Base-by-base conservation (phyloP, 441 rosid genomes). In the Erysimum cheiri region DNA sequence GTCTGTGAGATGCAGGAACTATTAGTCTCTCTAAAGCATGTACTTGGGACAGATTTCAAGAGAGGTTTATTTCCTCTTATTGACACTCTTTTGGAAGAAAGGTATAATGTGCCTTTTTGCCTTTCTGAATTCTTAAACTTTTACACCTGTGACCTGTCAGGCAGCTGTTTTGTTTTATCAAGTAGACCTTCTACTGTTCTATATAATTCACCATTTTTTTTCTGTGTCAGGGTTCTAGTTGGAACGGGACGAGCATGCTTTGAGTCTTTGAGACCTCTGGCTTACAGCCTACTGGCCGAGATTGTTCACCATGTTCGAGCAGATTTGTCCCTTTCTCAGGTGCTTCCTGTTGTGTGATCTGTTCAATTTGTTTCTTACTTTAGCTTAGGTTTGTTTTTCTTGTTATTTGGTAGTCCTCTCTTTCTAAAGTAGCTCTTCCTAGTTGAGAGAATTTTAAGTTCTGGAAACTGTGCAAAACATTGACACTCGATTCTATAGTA, bases 171-270 rank as follows among this genome's bases (percentile, higher is more conserved):
- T 48, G 32, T 28, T 55, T 48, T 35, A 73, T 41, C 32, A 59
- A 49, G 53, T 65, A 59, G 22, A 66, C 37, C 50, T 29, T 56
- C 6, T 13, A 19, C 70, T 67, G 69, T 63, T 62, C 26, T 37
- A 11, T 60, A 15, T 28, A 17, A 22, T 44, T 24, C 66, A 39
- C 22, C 1, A 31, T 54, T 37, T 50, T 32, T 35, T 37, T 35
- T 70, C 35, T 39, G 31, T 80, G 73, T 55, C 82, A 92, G 98
- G 78, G 96, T 95, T 82, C 85, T 93, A 62, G 98, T 93, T 73
- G 99, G 99, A 76, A 86, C 96, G 57, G 98, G 99, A 41, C 83
- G 96, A 66, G 99, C 97, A 56, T 96, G 99, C 81, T 93, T 85
- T 76, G 97, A 96, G 83, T 89, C 98, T 67, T 66, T 96, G 81